Conservation (phyloP, 179 eudicot genomes). For the Drosera spatulata region DNA sequence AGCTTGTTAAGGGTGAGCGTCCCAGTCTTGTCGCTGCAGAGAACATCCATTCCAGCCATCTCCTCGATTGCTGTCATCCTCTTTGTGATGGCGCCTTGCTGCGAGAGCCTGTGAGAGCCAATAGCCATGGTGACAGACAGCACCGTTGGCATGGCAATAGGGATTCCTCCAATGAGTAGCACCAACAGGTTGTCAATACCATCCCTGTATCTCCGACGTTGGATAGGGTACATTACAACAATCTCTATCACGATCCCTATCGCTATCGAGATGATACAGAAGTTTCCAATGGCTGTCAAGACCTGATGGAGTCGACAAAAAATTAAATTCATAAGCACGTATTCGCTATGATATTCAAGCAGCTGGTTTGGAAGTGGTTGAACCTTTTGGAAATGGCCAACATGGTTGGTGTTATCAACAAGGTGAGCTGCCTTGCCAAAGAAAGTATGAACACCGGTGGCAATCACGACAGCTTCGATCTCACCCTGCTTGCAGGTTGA, state of each 20-base stretch:
- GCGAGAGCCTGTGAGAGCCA: slow-evolving; percentile 70
- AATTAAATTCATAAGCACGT: not conserved
- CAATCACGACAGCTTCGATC: slow-evolving; percentile 73
- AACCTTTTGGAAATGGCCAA: slow-evolving; percentile 78
- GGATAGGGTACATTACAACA: slow-evolving; percentile 72
- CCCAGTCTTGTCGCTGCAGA: slow-evolving; percentile 82
- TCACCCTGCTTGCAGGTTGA: slow-evolving; percentile 89
- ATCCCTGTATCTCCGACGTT: slow-evolving; percentile 47
- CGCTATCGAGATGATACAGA: slow-evolving; percentile 82
- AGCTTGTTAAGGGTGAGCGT: slow-evolving; percentile 69
- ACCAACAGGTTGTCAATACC: slow-evolving; percentile 81
- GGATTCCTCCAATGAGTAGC: slow-evolving; percentile 81
- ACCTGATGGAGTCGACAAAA: slow-evolving; percentile 20
- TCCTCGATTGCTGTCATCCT: slow-evolving; percentile 89
- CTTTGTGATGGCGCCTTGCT: slow-evolving; percentile 82
- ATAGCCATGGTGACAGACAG: slow-evolving; percentile 87
- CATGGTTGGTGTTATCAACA: slow-evolving; percentile 70
- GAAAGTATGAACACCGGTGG: slow-evolving; percentile 81
- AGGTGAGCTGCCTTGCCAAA: slow-evolving; percentile 92
- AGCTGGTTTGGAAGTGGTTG: too few species aligned
- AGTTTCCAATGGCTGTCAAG: slow-evolving; percentile 77
- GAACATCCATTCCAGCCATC: slow-evolving; percentile 93
- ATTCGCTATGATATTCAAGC: too few species aligned
- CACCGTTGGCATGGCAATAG: slow-evolving; percentile 87
- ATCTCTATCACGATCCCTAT: slow-evolving; percentile 65